Percentiles rank a stretch among this genome's conserved stretches.
Evolutionary conservation across 768 basidiomycete genomes (phyloP).

Genomic region (Leccinum sublutescens): DNA sequence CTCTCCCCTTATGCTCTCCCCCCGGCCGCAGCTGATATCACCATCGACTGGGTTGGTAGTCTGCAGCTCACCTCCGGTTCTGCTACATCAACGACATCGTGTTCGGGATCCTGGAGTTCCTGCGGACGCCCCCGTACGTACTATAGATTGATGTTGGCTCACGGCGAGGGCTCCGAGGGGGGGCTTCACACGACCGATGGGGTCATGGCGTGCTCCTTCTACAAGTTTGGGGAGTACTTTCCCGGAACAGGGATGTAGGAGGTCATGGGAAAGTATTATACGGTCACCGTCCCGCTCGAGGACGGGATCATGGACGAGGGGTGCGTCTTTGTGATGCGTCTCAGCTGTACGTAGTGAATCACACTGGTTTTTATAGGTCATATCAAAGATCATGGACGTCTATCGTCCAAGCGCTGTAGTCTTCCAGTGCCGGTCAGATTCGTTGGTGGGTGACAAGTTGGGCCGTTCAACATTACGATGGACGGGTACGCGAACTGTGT

Average conservation of each 20-base stretch:
- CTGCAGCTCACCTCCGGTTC: no score
- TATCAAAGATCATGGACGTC: slow-evolving; percentile 82
- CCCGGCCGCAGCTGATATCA: no score
- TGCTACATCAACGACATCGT: no score
- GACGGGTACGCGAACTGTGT: slow-evolving; percentile 92
- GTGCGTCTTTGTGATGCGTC: slow-evolving; percentile 42
- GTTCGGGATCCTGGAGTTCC: no score
- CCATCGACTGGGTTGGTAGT: no score
- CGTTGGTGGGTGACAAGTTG: slow-evolving; percentile 90
- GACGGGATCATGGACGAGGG: slow-evolving; percentile 91
- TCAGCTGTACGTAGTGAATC: not conserved
- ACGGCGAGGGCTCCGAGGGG: no score
- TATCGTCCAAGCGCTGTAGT: slow-evolving; percentile 86
- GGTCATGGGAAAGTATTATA: slow-evolving; percentile 72
- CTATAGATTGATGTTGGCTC: no score
- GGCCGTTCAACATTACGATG: slow-evolving; percentile 96
- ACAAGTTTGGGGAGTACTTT: no score
- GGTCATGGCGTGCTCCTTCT: no score
- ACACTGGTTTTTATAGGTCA: slow-evolving; percentile 51
- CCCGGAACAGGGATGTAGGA: slow-evolving; percentile 73
- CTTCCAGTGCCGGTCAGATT: slow-evolving; percentile 95
- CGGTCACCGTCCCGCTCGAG: slow-evolving; percentile 89
- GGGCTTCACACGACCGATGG: no score
- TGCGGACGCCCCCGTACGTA: no score
- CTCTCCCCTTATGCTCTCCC: no score